A percentile compares a stretch with the other conserved stretches of the same genome.
phyloP scores from a whole-genome alignment of 306 rosid genomes.

The Pyrus betulifolia region DNA sequence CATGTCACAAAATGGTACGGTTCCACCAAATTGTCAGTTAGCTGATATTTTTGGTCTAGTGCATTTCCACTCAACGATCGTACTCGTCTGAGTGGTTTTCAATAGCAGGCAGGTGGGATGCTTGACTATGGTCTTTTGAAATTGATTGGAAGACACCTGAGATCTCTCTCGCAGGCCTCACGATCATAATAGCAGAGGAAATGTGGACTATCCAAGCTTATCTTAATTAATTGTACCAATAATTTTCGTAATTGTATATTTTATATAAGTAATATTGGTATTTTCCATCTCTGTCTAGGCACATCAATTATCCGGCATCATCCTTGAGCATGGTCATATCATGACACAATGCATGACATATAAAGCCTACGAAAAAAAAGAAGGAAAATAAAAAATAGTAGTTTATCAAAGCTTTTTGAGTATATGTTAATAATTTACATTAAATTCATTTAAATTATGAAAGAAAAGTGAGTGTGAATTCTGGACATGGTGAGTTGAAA shows the following conservation, averaged over 20 bases:
- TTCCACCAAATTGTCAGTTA: neutral
- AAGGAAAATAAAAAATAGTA: too few relatives aligned
- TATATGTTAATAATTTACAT: too few relatives aligned
- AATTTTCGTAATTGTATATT: neutral
- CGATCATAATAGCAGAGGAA: neutral
- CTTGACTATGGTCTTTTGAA: neutral
- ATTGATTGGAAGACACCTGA: neutral
- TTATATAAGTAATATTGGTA: neutral
- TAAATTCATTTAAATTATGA: too few relatives aligned
- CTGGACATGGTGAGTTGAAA: too few relatives aligned
- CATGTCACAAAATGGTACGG: neutral
- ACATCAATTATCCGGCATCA: neutral
- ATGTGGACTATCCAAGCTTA: neutral
- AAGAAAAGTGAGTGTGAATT: too few relatives aligned
- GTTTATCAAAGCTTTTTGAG: too few relatives aligned
- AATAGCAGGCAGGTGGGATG: slow-evolving; percentile 5
- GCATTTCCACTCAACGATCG: slow-evolving; percentile 21
- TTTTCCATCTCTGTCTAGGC: neutral
- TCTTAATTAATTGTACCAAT: neutral
- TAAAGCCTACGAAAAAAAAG: too few relatives aligned
- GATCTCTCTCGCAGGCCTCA: neutral
- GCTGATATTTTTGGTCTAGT: slow-evolving; percentile 5
- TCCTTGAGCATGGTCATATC: neutral
- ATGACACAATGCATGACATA: neutral
- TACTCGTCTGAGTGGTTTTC: slow-evolving; percentile 4